Conservation (phyloP, 805 yeast species). For the Saccharomycopsis sp. region DNA sequence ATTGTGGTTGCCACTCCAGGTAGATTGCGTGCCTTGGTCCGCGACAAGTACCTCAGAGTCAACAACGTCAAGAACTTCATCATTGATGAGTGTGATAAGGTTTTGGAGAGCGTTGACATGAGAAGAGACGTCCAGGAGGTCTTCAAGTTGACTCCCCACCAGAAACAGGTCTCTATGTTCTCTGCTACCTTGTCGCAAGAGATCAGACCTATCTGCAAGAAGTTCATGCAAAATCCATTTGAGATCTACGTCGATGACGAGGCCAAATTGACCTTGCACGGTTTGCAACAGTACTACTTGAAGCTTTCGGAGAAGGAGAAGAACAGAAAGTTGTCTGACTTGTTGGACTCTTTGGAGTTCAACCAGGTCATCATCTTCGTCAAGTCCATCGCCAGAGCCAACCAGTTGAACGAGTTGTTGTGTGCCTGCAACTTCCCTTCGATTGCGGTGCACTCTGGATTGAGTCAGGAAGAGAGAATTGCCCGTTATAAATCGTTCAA, state of each 20-base stretch:
- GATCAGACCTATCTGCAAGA: slow-evolving; percentile 93
- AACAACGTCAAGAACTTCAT: slow-evolving; percentile 90
- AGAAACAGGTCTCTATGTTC: slow-evolving; percentile 99
- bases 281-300: slow-evolving; percentile 93
- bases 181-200: slow-evolving; percentile 93
- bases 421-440: slow-evolving; percentile 95
- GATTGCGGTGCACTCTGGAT: slow-evolving; percentile 90
- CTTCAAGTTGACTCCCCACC: slow-evolving; percentile 95
- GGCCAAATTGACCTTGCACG: slow-evolving; percentile 94
- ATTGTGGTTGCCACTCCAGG: slow-evolving; percentile 98
- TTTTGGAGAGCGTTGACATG: slow-evolving; percentile 86
- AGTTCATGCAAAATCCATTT: slow-evolving; percentile 95
- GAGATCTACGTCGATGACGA: slow-evolving; percentile 98
- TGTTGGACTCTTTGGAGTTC: slow-evolving; percentile 90
- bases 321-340: slow-evolving; percentile 86
- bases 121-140: slow-evolving; percentile 98
- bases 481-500: slow-evolving; percentile 93
- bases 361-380: slow-evolving; percentile 98
- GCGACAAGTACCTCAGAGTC: slow-evolving; percentile 83
- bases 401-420: slow-evolving; percentile 80
- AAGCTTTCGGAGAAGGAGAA: slow-evolving; percentile 86
- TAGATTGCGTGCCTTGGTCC: slow-evolving; percentile 87
- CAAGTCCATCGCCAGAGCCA: slow-evolving; percentile 84
- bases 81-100: slow-evolving; percentile 98
- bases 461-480: slow-evolving; percentile 97